Base-by-base conservation (phyloP, 2,329 filamentous ascomycete species). In the Diplodia corticola region DNA sequence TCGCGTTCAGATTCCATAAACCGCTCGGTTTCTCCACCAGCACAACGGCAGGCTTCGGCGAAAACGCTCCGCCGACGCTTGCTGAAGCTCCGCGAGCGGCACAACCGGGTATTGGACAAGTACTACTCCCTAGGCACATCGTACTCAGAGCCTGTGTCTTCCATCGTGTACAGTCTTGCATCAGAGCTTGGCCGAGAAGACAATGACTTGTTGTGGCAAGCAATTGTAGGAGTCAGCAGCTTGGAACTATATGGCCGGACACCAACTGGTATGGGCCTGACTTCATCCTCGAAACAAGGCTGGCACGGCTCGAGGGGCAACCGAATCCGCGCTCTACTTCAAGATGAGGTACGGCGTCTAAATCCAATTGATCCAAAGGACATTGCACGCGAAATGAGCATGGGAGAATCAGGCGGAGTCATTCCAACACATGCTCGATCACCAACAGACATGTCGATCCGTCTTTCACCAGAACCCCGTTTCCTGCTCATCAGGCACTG, bases 121-220 rank as follows among this genome's bases (percentile, higher is more conserved):
- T 98, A 99, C 79, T 97, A 98, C 80, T 86, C 88, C 30, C 85
- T 92, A 33, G 95, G 95, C 48, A 89, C 91, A 2, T 96, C 93
- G 1, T 97, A 96, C 75, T 94, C 94, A 0, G 95, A 99, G 75
- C 95, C 95, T 0, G 91, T 98, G 65, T 95, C 93, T 0, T 96
- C 93, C 0, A 89, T 98, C 80, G 87, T 97, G 74, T 99, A 98
- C 78, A 96, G 93, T 0, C 84, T 99, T 15, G 95, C 94, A 1
- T 97, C 93, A 1, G 95, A 98, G 74, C 86, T 99, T 6, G 95
- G 95, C 69, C 90, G 93, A 63, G 95, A 98, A 82, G 94, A 98
- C 77, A 99, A 98, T 73, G 93, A 99, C 73, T 83, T 98, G 24
- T 84, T 99, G 15, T 99, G 95, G 95, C 85, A 97, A 67, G 89